These are phyloP conservation scores for Alternaria triticimaculans DNA, from an alignment of 2,329 filamentous ascomycete species.

Conservation along the genomic window DNA sequence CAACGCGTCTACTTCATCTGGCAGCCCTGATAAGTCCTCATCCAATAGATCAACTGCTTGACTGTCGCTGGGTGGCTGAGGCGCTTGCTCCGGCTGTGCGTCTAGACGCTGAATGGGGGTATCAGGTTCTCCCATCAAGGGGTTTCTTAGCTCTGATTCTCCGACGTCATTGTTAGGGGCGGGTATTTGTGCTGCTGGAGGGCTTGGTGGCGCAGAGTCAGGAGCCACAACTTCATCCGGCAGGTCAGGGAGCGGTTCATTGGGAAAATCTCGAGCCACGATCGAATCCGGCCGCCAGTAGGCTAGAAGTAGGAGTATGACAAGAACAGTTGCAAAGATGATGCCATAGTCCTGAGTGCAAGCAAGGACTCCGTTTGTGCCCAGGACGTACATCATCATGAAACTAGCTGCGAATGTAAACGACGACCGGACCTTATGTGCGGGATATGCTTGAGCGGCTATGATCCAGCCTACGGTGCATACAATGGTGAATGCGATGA, in stretches of 20 bases:
- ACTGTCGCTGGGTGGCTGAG: not conserved
- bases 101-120: not conserved
- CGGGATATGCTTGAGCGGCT: not conserved
- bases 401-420: not conserved
- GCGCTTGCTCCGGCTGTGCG: not conserved
- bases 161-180: fast-evolving
- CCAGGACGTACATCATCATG: not conserved
- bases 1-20: not conserved
- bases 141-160: not conserved
- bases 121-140: not conserved
- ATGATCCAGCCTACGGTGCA: not conserved
- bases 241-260: not conserved
- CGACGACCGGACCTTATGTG: not conserved
- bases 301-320: not conserved
- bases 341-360: conserved; percentile 2
- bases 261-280: not conserved
- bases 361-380: not conserved
- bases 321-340: not conserved
- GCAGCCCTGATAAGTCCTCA: not conserved
- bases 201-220: not conserved
- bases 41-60: not conserved
- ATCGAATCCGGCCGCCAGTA: not conserved
- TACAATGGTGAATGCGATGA: not conserved
- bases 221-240: not conserved
- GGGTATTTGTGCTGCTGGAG: not conserved